Evolutionary conservation across 352 stramenopile species (phyloP), one percentile per base, ranked within the genome.

Genomic region (Pseudoperonospora humuli): DNA sequence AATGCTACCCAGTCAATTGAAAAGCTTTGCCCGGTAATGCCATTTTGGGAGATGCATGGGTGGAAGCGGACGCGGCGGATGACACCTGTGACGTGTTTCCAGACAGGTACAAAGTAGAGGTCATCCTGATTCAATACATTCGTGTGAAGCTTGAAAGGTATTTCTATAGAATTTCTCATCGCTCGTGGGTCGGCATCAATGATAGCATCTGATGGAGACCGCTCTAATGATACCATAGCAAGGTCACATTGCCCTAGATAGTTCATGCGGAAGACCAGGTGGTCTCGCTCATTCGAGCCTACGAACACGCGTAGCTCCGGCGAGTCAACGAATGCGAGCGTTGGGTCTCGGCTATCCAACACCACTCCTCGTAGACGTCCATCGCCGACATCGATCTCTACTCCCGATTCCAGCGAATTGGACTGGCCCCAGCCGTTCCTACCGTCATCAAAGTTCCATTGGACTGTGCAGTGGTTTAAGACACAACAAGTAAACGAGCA

Each of bases 1-100:
- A 85, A 79, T 3, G 70, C 72, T 26, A 84, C 49, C 75, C 75
- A 87, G 51, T 87, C 75, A 34, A 87, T 57, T 3, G 75, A 64
- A 39, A 87, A 82, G 28, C 63, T 77, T 48, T 87, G 75, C 0
- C 72, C 75, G n/a, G 63, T 74, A 23, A 46, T 42, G 8, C 10
- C 11, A 13, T 21, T 53, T 19, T 15, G 49, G n/a, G 39, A 48
- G 10, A 70, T 58, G 34, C 73, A 84, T 29, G 70, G 75, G 25
- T 85, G 61, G 24, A 87, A 64, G 4, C 75, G 68, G n/a, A 86
- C 54, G 29, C 73, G 70, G 21, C 74, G 61, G 45, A 88, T 64
- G 13, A 67, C 67, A 11, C 66, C 73, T 3, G 66, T 72, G 35
- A 81, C 53, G 40, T 85, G 61, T 37, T 73, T 61, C 61, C 62